Evolutionary conservation across 495 filamentous ascomycete species (phyloP).

Genomic region (Xylaria curta): DNA sequence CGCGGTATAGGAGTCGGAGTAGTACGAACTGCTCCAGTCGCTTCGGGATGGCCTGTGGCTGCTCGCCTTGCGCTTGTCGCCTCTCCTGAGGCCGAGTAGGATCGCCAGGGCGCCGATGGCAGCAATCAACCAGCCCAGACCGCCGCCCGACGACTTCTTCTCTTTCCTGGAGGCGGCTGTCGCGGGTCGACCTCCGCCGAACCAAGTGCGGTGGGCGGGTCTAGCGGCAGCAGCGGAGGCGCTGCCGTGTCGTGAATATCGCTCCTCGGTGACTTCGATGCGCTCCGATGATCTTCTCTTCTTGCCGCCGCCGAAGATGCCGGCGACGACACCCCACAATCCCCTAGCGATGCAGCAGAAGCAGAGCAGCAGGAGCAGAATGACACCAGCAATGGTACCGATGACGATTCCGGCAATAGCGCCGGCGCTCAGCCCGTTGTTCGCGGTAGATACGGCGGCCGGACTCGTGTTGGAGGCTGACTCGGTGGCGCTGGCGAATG

Average conservation of each 20-base stretch:
- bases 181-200: constrained; percentile 58
- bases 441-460: constrained; percentile 44
- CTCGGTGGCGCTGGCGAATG: constrained; percentile 44
- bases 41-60: constrained; percentile 54
- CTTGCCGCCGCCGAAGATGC: constrained; percentile 67
- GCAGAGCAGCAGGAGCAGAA: constrained; percentile 75
- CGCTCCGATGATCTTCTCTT: constrained; percentile 55
- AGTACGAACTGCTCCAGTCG: constrained; percentile 55
- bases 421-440: constrained; percentile 72
- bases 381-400: constrained; percentile 77
- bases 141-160: constrained; percentile 54
- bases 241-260: constrained; percentile 62
- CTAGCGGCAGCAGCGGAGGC: constrained; percentile 41
- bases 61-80: constrained; percentile 56
- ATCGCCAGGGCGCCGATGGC: constrained; percentile 68
- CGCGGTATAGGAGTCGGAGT: constrained; percentile 52
- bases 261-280: constrained; percentile 71
- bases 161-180: constrained; percentile 60
- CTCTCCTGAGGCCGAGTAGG: constrained; percentile 77
- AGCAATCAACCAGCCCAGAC: constrained; percentile 54
- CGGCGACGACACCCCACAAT: constrained; percentile 67
- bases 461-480: constrained; percentile 54
- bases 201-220: constrained; percentile 69
- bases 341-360: constrained; percentile 75
- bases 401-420: constrained; percentile 97